A percentile compares a stretch with the other conserved stretches of the same genome.
phyloP scores from a whole-genome alignment of 78 protist genomes.

The Polysphondylium violaceum region DNA sequence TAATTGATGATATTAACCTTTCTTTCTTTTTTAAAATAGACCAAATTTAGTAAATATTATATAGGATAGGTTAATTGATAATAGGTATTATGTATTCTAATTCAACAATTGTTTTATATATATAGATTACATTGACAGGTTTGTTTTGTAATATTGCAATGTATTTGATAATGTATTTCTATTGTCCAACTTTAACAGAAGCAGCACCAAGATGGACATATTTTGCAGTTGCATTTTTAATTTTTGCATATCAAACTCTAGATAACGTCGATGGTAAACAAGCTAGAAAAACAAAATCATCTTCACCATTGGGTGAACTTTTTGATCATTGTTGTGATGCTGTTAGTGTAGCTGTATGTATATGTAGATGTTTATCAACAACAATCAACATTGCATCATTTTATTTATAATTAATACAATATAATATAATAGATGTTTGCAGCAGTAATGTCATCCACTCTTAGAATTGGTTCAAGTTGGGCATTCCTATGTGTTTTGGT shows the following conservation, averaged over 20 bases:
- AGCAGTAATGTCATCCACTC: conserved; percentile 67
- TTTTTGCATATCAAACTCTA: conserved; percentile 82
- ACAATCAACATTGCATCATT: not conserved
- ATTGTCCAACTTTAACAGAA: conserved; percentile 35
- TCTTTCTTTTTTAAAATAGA: not conserved
- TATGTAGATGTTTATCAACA: not conserved
- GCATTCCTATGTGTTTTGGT: conserved; percentile 57
- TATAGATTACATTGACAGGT: conserved; percentile 64
- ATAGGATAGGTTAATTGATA: no score
- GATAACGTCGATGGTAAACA: conserved; percentile 93
- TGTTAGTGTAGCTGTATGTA: conserved; percentile 66
- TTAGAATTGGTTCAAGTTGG: conserved; percentile 73
- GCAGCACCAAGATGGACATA: conserved; percentile 78
- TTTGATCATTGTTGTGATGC: conserved; percentile 91
- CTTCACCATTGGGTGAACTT: conserved; percentile 90
- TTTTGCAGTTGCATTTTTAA: conserved; percentile 71
- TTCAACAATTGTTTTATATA: no score
- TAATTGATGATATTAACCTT: not conserved
- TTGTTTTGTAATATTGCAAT: conserved; percentile 74
- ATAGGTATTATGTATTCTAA: no score
- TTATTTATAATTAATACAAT: not conserved
- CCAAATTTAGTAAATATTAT: not conserved
- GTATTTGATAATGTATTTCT: conserved; percentile 61
- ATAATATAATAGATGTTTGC: conserved; percentile 59
- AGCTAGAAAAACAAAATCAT: conserved; percentile 86